Base-by-base conservation (phyloP, 257 asterid genomes). In the Penstemon davidsonii region DNA sequence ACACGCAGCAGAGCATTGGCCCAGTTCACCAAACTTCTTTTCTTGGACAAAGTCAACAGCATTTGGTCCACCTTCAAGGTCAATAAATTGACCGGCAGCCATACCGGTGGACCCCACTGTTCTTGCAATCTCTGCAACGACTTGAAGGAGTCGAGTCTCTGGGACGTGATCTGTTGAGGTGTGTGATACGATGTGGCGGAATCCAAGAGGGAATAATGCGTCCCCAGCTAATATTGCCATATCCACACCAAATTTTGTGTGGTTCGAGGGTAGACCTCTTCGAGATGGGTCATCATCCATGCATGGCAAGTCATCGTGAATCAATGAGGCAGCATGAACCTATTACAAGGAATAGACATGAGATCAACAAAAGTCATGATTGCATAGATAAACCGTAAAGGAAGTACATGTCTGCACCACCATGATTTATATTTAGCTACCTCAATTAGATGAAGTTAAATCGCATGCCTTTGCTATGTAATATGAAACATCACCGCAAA, bases 91-190 rank as follows among this genome's bases (percentile, higher is more conserved):
- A 44, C 98, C 97, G 0, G 97, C 98, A 44, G 94, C 96, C 98
- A 92, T 92, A 4, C 98, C 97, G 0, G 96, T 90, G 78, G 98
- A 90, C 62, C 98, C 98, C 82, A 92, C 98, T 9, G 98, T 89
- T 66, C 95, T 79, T 7, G 97, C 98, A 10, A 93, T 93, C 87
- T 93, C 98, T 0, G 96, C 84, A 68, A 93, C 75, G 12, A 90
- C 96, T 43, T 71, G 68, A 13, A 93, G 92, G 72, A 90, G 84
- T 45, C 77, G 83, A 45, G 79, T 64, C 73, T 93, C 92, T 0
- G 96, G 95, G 60, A 93, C 96, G 0, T 90, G 95, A 56, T 84
- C 87, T 0, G 70, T 66, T 10, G 98, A 92, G 43, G 97, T 90
- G 78, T 90, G 93, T 59, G 95, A 79, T 49, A 93, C 96, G 15